These are phyloP conservation scores for Nymphaea colorata DNA, from an alignment of 164 flowering plant species.

Conservation along the genomic window DNA sequence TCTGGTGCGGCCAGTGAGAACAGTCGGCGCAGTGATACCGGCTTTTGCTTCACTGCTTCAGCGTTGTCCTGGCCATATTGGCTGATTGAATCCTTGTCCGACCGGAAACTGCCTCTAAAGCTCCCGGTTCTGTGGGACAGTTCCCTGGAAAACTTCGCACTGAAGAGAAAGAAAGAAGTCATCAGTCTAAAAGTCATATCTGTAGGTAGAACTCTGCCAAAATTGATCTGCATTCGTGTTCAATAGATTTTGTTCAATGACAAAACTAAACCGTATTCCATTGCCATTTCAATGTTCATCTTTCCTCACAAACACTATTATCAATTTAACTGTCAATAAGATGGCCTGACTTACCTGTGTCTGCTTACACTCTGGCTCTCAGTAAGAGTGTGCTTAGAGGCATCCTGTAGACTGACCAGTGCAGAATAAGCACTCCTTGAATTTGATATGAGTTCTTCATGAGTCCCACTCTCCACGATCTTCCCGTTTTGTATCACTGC, in stretches of 20 bases:
- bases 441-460: conserved; percentile 68
- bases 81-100: conserved; percentile 60
- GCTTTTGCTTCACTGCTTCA: conserved; percentile 20
- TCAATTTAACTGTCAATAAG: no score
- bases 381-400: conserved; percentile 32
- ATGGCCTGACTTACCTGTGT: background rate
- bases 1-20: conserved; percentile 80
- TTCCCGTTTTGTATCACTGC: conserved; percentile 77
- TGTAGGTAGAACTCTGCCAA: no score
- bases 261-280: no score
- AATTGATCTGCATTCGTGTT: no score
- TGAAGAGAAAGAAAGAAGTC: conserved; percentile 10
- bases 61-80: conserved; percentile 30
- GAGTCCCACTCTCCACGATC: conserved; percentile 86
- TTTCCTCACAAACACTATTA: no score
- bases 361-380: background rate
- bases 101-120: conserved; percentile 68
- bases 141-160: conserved; percentile 55
- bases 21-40: conserved; percentile 48
- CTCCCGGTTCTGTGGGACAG: conserved; percentile 51
- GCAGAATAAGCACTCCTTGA: conserved; percentile 65
- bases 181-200: background rate
- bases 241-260: no score
- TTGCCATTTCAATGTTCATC: no score
- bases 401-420: conserved; percentile 67